Evolutionary conservation across 176 grass and related monocot species (phyloP), one percentile per base, ranked within the genome.

Genomic region (Ensete ventricosum): DNA sequence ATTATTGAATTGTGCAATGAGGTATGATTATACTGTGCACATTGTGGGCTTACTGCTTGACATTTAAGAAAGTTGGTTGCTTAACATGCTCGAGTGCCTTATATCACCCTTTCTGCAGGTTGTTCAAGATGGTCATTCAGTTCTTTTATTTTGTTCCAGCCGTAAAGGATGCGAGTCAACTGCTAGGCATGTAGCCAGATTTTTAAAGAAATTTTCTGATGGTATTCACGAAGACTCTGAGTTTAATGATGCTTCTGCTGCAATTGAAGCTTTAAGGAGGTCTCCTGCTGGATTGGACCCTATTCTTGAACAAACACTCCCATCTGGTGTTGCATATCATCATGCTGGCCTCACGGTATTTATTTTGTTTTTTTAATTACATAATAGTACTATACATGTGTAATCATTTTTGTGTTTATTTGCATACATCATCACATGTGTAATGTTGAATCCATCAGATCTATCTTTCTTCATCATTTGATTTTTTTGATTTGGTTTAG

Each of bases 101-200:
- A 13, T 64, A 26, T 62, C 26, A 14, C 21, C n/a, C 13, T 62
- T 27, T 9, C 3, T 72, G 9, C 76, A 96, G 93, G 77, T 92
- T 90, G 85, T 97, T 88, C 74, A 83, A 81, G 82, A 97, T 75
- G 93, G 93, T 26, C 93, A 97, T 79, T 97, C 93, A 74, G 93
- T 97, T 63, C 90, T 97, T 85, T 79, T 97, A 66, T 97, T 97
- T 81, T 97, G 93, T 85, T 97, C 90, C 24, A 97, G 93, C 80
- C 80, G 93, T 51, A 97, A 97, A 89, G 93, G 93, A 69, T 97
- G 93, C 23, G 93, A 97, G 79, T 88, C 88, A 77, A 97, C 93
- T 83, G 93, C 93, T 64, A 90, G 75, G 63, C 93, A 97, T 88
- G 82, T 97, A 83, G 84, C 93, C 25, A 93, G 77, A 62, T 97